Base-by-base conservation (phyloP, 768 basidiomycete species). In the Tricholoma terreum region DNA sequence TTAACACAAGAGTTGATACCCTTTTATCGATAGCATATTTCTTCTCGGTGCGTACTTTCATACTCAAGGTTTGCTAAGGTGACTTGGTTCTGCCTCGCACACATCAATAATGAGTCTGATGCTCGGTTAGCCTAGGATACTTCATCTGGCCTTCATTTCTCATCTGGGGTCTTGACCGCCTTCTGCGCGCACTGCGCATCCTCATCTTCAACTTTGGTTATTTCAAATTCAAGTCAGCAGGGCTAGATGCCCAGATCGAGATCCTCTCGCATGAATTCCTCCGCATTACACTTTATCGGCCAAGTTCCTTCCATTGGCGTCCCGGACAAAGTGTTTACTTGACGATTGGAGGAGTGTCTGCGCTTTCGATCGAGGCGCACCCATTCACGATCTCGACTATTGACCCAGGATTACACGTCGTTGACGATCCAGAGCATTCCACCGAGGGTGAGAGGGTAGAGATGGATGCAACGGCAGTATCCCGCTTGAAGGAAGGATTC, bases 351-450 rank as follows among this genome's bases (percentile, higher is more conserved):
- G 62, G 71, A 1, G 71, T 82, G 6, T 80, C 80, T 14, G 51
- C 52, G 0, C 64, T 75, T 24, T 78, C 31, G 31, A 74, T 80
- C 33, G 79, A 86, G 65, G 69, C 81, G 0, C 85, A 86, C 58
- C 85, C 85, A 1, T 86, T 87, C 68, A 84, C 85, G 0, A 85
- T 86, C 56, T 73, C 81, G 6, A 80, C 71, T n/a, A 63, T 77
- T 8, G 71, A 76, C 45, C 10, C 31, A 6, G 65, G 65, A 10
- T 10, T 10, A 33, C 31, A 6, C 31, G 61, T 75, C 7, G 69
- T 73, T 24, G 31, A 33, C 17, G 55, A 60, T 10, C 50, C 45
- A 15, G 27, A 34, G 1, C 6, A 33, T 6, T 33, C 31, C 31
- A 22, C 33, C 6, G 54, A 54, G 1, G 57, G 64, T 35, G 66